Evolutionary conservation across 2,329 filamentous ascomycete species (phyloP).

Genomic region (Curvularia lunata): DNA sequence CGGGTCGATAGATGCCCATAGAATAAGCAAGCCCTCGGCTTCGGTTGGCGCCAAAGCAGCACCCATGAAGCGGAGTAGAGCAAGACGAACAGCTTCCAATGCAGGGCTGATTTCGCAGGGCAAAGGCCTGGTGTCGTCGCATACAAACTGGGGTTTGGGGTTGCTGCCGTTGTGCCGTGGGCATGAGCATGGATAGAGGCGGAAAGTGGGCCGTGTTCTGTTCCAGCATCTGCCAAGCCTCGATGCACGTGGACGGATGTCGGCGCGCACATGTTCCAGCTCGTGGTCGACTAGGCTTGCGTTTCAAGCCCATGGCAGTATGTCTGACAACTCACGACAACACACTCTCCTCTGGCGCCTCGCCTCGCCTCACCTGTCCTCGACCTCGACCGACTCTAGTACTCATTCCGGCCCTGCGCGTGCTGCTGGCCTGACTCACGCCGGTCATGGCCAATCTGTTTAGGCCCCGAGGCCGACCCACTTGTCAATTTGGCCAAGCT

Average conservation of each 20-base stretch:
- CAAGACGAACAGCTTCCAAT: background rate
- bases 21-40: conserved; percentile 6
- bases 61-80: background rate
- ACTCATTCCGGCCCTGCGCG: background rate
- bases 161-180: background rate
- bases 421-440: conserved; percentile 3
- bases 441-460: background rate
- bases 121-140: background rate
- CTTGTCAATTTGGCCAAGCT: background rate
- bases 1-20: conserved; percentile 22
- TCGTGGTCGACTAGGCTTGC: conserved; percentile 3
- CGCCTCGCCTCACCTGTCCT: no score
- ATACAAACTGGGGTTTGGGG: background rate
- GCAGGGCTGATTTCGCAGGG: background rate
- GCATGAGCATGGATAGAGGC: background rate
- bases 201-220: background rate
- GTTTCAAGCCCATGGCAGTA: conserved; percentile 3
- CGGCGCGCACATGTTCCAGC: background rate
- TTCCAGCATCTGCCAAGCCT: no score
- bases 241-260: background rate
- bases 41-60: background rate
- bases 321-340: background rate
- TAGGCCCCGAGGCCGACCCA: background rate
- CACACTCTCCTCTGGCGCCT: background rate
- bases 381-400: background rate